Percentiles rank a stretch among this genome's conserved stretches.
These are phyloP conservation scores for Ustilago sp. DNA, from an alignment of 1,284 basidiomycete species.

Conservation along the genomic window DNA sequence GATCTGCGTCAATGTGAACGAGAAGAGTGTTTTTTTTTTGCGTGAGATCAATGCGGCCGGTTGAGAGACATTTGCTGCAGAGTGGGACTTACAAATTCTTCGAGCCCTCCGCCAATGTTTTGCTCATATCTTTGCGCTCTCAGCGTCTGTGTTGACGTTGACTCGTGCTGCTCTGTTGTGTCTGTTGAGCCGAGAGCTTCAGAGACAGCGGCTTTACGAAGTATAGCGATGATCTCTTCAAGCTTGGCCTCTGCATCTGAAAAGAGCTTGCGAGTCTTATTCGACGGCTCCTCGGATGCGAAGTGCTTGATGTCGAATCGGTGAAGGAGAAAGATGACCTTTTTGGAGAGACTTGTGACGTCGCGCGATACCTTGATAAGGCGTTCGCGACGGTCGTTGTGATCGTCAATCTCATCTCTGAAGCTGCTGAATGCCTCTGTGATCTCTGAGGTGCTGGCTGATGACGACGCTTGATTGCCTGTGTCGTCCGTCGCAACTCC, in stretches of 20 bases:
- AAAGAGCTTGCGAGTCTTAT: constrained; percentile 70
- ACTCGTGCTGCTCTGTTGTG: background rate
- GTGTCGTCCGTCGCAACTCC: background rate
- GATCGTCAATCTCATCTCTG: constrained; percentile 62
- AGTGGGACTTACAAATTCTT: constrained; percentile 64
- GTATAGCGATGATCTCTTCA: constrained; percentile 77
- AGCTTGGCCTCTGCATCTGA: constrained; percentile 78
- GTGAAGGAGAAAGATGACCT: constrained; percentile 92
- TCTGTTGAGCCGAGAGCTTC: constrained; percentile 33
- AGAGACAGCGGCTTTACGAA: constrained; percentile 74
- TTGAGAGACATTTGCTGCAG: background rate
- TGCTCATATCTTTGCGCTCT: constrained; percentile 56
- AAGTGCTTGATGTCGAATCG: constrained; percentile 71
- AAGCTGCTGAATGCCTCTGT: constrained; percentile 49
- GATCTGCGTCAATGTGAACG: constrained; percentile 71
- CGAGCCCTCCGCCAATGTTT: constrained; percentile 66
- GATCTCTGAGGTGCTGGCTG: constrained; percentile 6
- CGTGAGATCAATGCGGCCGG: no score
- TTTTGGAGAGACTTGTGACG: constrained; percentile 92
- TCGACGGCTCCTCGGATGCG: constrained; percentile 12
- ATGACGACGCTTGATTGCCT: constrained; percentile 3
- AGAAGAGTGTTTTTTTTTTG: background rate
- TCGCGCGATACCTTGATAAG: constrained; percentile 84
- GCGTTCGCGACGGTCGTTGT: constrained; percentile 74
- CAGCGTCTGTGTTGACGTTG: constrained; percentile 5